Conservation (phyloP, 805 yeast species). For the Myxozyma sirexii region DNA sequence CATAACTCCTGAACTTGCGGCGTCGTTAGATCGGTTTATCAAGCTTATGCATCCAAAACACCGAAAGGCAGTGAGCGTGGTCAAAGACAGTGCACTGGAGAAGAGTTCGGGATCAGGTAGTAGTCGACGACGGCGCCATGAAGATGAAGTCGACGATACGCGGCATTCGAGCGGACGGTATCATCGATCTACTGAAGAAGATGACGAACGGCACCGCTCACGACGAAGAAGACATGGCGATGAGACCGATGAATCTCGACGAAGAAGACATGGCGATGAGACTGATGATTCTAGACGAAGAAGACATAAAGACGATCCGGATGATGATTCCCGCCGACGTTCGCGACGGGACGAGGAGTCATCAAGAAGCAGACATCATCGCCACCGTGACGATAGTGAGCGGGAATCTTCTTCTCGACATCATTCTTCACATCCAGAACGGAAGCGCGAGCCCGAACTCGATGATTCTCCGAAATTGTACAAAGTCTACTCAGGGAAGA, state of each 20-base stretch:
- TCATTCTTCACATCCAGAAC: conserved; percentile 9
- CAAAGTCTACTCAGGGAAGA: conserved; percentile 60
- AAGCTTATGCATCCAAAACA: conserved; percentile 42
- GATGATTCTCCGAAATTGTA: conserved; percentile 48
- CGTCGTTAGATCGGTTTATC: conserved; percentile 40
- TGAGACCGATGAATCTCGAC: neutral
- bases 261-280: neutral
- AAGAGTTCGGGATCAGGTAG: neutral
- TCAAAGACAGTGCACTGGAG: neutral
- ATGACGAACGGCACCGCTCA: conserved; percentile 5
- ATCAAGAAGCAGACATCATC: conserved; percentile 1
- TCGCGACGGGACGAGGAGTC: neutral
- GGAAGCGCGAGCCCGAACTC: conserved; percentile 33
- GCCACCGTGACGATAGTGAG: conserved; percentile 3
- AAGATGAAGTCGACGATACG: neutral
- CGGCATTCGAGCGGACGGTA: neutral
- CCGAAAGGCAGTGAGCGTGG: conserved; percentile 7
- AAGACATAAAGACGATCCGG: neutral
- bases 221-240: conserved; percentile 3
- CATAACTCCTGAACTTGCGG: conserved; percentile 39
- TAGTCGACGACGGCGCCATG: conserved; percentile 1
- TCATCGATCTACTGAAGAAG: conserved; percentile 4
- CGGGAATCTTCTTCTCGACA: neutral
- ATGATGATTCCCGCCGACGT: neutral
- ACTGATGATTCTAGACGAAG: conserved; percentile 1